Evolutionary conservation across 2,329 filamentous ascomycete genomes (phyloP).

Genomic region (Cladophialophora bantiana): DNA sequence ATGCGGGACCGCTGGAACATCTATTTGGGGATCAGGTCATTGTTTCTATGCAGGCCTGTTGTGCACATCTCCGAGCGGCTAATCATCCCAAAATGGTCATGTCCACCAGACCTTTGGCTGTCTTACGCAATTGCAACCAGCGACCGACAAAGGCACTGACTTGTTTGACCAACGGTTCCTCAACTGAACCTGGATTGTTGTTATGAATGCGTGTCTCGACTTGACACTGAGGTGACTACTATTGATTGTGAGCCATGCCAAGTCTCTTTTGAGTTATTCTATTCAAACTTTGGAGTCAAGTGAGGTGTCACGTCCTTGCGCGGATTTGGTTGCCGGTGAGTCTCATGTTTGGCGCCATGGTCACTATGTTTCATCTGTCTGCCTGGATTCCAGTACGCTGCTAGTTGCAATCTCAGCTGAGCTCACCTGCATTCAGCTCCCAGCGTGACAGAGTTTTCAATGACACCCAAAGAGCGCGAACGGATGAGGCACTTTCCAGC

Average conservation of each 20-base stretch:
- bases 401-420: slow-evolving; percentile 1
- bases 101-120: neutral
- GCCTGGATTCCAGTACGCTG: neutral
- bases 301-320: neutral
- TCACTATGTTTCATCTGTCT: neutral
- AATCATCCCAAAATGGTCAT: neutral
- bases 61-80: slow-evolving; percentile 23
- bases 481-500: neutral
- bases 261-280: neutral
- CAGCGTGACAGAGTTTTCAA: neutral
- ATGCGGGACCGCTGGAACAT: slow-evolving; percentile 8
- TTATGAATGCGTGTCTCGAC: neutral
- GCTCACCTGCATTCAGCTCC: neutral
- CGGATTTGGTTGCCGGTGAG: neutral
- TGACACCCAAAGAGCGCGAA: neutral
- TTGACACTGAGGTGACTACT: neutral
- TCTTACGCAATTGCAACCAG: neutral
- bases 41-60: slow-evolving; percentile 17
- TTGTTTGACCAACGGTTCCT: neutral
- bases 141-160: neutral
- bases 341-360: neutral
- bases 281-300: neutral
- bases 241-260: neutral
- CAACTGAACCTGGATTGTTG: neutral
- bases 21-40: neutral